Evolutionary conservation across 2,329 filamentous ascomycete genomes (phyloP).

Genomic region (Onygenales sp.): DNA sequence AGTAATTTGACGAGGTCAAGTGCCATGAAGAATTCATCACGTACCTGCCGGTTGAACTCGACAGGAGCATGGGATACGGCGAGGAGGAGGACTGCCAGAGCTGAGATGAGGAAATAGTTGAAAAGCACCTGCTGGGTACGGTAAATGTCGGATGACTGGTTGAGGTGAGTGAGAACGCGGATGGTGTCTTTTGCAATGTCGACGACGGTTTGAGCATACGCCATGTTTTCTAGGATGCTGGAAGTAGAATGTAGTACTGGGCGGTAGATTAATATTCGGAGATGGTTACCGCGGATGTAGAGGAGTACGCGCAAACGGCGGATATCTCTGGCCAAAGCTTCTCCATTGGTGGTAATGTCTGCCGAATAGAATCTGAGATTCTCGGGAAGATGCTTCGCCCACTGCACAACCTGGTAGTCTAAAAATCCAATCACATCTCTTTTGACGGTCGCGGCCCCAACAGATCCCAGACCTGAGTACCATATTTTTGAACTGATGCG

Average conservation of each 20-base stretch:
- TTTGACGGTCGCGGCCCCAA: slow-evolving; percentile 56
- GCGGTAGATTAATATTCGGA: slow-evolving; percentile 80
- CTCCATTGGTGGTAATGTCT: slow-evolving; percentile 37
- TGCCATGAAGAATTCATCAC: slow-evolving; percentile 59
- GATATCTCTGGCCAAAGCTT: slow-evolving; percentile 53
- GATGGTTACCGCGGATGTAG: slow-evolving; percentile 79
- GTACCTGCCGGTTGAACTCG: slow-evolving; percentile 50
- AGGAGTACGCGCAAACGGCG: slow-evolving; percentile 73
- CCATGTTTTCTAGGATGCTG: slow-evolving; percentile 67
- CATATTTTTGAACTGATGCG: slow-evolving; percentile 78
- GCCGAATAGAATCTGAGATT: slow-evolving; percentile 53
- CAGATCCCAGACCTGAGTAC: slow-evolving; percentile 64
- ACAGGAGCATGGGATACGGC: slow-evolving; percentile 55
- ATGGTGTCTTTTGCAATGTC: slow-evolving; percentile 58
- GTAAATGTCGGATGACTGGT: slow-evolving; percentile 55
- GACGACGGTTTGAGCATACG: slow-evolving; percentile 60
- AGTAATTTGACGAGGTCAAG: slow-evolving; percentile 55
- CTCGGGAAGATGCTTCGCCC: slow-evolving; percentile 67
- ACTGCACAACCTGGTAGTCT: slow-evolving; percentile 75
- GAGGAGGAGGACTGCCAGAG: slow-evolving; percentile 54
- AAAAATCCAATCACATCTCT: slow-evolving; percentile 69
- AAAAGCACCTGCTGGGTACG: slow-evolving; percentile 54
- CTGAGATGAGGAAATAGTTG: slow-evolving; percentile 58
- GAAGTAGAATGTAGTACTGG: slow-evolving; percentile 76
- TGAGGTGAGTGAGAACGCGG: slow-evolving; percentile 50